Evolutionary conservation across 352 stramenopile genomes (phyloP).

Genomic region (Lagenidium sp.): DNA sequence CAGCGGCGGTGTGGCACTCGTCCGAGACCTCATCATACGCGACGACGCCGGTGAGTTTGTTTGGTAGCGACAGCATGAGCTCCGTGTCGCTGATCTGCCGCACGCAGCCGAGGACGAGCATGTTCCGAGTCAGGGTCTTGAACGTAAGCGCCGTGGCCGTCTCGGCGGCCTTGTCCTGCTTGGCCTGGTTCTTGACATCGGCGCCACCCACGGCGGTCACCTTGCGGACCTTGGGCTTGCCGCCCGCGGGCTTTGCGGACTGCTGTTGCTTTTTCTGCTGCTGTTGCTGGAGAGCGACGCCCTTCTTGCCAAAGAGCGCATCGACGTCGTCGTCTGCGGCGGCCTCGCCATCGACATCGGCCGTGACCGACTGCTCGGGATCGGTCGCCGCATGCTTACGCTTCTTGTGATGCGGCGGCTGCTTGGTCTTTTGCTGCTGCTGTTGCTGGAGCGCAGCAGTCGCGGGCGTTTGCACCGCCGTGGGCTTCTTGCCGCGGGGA

Average conservation of each 20-base stretch:
- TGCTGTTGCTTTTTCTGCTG: conserved; percentile 7
- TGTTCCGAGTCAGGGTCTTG: conserved; percentile 55
- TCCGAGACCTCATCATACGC: conserved; percentile 65
- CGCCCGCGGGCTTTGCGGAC: conserved; percentile 13
- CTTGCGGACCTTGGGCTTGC: conserved; percentile 4
- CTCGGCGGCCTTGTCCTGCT: conserved; percentile 19
- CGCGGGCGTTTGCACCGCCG: neutral
- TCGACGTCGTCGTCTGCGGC: conserved; percentile 25
- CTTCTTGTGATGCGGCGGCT: conserved; percentile 20
- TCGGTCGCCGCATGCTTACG: conserved; percentile 22
- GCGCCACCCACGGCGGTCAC: conserved; percentile 8
- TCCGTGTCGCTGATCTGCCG: conserved; percentile 81
- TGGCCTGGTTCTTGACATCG: conserved; percentile 9
- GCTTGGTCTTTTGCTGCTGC: conserved; percentile 1
- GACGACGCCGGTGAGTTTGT: conserved; percentile 92
- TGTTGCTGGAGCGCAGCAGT: neutral
- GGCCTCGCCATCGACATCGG: conserved; percentile 17
- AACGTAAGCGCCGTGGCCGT: conserved; percentile 42
- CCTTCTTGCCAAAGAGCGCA: conserved; percentile 75
- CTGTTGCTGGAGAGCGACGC: conserved; percentile 21
- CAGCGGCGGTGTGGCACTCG: conserved; percentile 18
- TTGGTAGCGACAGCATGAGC: conserved; percentile 87
- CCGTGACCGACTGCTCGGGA: conserved; percentile 3
- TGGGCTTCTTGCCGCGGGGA: conserved; percentile 45
- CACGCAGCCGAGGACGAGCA: conserved; percentile 83